Base-by-base conservation (phyloP, 805 yeast species). In the Metschnikowia cubensis region DNA sequence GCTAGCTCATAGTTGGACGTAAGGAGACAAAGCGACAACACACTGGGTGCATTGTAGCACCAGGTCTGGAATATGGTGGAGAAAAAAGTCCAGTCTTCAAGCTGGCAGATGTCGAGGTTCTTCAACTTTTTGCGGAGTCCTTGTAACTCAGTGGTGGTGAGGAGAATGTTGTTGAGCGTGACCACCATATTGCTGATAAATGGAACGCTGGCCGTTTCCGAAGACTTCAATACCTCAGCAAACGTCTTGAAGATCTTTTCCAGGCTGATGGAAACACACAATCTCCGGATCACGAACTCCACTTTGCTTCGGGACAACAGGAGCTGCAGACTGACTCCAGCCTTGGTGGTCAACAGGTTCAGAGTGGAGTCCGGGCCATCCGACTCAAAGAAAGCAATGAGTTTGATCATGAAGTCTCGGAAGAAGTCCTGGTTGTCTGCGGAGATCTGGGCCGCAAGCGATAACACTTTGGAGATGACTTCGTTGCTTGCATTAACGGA, bases 11-110 rank as follows among this genome's bases (percentile, higher is more conserved):
- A 92, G 49, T 89, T 87, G 49, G 91, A 91, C 0, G 97, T 87
- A 13, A 92, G 71, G 35, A 94, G 72, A 59, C 97, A 90, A 18
- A 94, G 74, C 1, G 96, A 84, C 38, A 94, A 71, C 0, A 91
- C 87, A 4, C 97, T 91, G 1, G 95, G 90, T 0, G 96, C 84
- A 63, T 89, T 92, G 53, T 85, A 85, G 56, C 96, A 84, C 99
- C 99, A 94, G 50, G 95, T 83, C 60, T 82, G 83, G 69, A 92
- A 94, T 49, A 94, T 71, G 0, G 84, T 73, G 25, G 86, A 77
- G 64, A 94, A 94, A 37, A 91, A 73, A 20, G 75, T 66, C 74
- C 84, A 81, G 50, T 88, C 94, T 35, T 80, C 83, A 21, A 72
- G 55, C 35, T 79, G 76, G 58, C 66, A 67, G 18, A 67, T 62